A percentile compares a stretch with the other conserved stretches of the same genome.
Evolutionary conservation across 768 basidiomycete genomes (phyloP).

Genomic region (Panus rudis): DNA sequence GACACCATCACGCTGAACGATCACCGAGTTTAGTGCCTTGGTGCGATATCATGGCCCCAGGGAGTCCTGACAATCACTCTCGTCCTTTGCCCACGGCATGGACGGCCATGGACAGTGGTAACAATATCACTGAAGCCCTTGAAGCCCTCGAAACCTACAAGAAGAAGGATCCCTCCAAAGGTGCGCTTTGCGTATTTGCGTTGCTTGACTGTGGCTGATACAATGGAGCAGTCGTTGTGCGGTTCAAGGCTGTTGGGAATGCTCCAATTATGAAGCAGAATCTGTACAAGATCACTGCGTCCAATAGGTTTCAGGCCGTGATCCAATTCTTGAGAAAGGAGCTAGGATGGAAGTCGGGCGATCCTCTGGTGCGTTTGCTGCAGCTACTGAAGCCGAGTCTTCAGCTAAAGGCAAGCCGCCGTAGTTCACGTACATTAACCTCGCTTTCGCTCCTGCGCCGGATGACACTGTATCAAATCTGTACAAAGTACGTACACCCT

Average conservation of each 20-base stretch:
- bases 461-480: conserved; percentile 70
- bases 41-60: too few species aligned
- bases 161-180: conserved; percentile 78
- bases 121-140: conserved; percentile 39
- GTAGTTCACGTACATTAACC: conserved; percentile 74
- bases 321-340: conserved; percentile 90
- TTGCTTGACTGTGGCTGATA: background rate
- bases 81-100: conserved; percentile 22
- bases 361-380: conserved; percentile 64
- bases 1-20: too few species aligned
- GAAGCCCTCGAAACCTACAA: conserved; percentile 81
- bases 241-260: conserved; percentile 96
- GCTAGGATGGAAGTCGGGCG: conserved; percentile 77
- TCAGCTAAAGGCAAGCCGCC: background rate
- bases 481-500: conserved; percentile 43
- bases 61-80: conserved; percentile 17
- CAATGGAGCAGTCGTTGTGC: conserved; percentile 70
- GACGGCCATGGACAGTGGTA: conserved; percentile 19
- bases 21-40: too few species aligned
- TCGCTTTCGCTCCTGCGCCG: conserved; percentile 70
- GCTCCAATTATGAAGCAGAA: conserved; percentile 99
- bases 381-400: background rate
- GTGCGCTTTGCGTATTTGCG: conserved; percentile 28
- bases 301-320: conserved; percentile 91
- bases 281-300: conserved; percentile 94